Evolutionary conservation across 2,329 filamentous ascomycete species (phyloP), one percentile per base, ranked within the genome.

Genomic region (Penicillium sp.): DNA sequence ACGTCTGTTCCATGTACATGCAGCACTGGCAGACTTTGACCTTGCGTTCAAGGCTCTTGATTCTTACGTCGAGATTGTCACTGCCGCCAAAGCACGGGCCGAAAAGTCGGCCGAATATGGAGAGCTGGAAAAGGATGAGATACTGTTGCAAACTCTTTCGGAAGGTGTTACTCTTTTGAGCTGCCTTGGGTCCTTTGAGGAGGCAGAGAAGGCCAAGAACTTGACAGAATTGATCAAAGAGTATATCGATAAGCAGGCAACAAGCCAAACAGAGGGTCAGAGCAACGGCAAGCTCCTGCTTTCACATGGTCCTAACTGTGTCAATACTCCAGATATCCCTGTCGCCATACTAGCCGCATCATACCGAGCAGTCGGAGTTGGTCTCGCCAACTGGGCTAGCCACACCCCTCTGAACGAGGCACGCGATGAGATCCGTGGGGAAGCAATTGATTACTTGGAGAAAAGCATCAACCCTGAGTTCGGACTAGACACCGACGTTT

Each of bases 31-130:
- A 9, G 93, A 99, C 66, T 98, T 97, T 64, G 91, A 96, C 55
- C 80, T 98, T 49, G 93, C 93, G 1, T 88, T 96, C 72, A 92
- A 92, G 70, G 91, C 95, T 0, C 91, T 97, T 61, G 90, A 96
- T 72, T 93, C 93, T 0, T 99, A 98, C 73, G 80, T 96, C 37
- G 91, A 96, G 54, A 90, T 99, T 62, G 85, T 96, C 54, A 89
- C 88, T 60, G 90, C 90, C 69, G 92, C 89, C 55, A 96, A 93
- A 75, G 90, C 91, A 21, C 85, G 93, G 42, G 87, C 92, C 3
- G 87, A 91, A 66, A 96, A 96, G 76, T 80, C 80, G 25, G 82
- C 72, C 1, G 67, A 76, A n/a, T 71, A 67, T 16, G 88, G 91
- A 2, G 85, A 91, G 63, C 80, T 97, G 27, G 95, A 99, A 67